Conservation (phyloP, 2,329 filamentous ascomycete species). For the Penicillium sp. region DNA sequence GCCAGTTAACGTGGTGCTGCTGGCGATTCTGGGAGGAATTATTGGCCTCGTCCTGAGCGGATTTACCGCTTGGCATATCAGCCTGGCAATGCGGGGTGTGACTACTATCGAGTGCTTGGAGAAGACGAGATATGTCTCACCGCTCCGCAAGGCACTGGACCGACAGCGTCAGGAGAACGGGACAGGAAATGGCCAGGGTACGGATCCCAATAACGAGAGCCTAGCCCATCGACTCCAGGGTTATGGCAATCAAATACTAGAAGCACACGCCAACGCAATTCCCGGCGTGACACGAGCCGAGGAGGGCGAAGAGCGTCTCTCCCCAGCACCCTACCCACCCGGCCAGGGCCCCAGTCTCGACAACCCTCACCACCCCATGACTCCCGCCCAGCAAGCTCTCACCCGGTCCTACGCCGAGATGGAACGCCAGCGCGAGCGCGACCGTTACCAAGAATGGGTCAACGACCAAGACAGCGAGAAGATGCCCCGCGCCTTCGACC, state of each 20-base stretch:
- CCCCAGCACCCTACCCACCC: conserved; percentile 32
- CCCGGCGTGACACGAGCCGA: conserved; percentile 79
- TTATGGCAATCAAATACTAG: conserved; percentile 72
- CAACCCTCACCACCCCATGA: conserved; percentile 25
- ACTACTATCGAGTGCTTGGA: conserved; percentile 97
- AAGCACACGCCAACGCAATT: conserved; percentile 78
- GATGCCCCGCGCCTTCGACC: conserved; percentile 90
- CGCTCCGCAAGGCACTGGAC: conserved; percentile 71
- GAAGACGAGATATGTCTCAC: conserved; percentile 89
- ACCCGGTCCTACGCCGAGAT: conserved; percentile 55
- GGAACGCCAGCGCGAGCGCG: conserved; percentile 65
- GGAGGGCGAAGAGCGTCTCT: conserved; percentile 69
- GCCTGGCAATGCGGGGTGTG: conserved; percentile 74
- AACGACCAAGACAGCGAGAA: conserved; percentile 86
- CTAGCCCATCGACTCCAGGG: conserved; percentile 54
- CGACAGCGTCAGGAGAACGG: conserved; percentile 59
- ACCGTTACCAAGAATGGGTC: conserved; percentile 77
- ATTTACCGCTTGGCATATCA: conserved; percentile 90
- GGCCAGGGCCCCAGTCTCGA: conserved; percentile 13
- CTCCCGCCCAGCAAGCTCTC: conserved; percentile 50
- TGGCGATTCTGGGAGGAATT: conserved; percentile 84
- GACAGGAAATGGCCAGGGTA: conserved; percentile 36
- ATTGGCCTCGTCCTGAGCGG: conserved; percentile 86
- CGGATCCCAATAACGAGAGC: conserved; percentile 36
- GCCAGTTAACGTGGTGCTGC: conserved; percentile 87